These are phyloP conservation scores for Ciborinia camelliae DNA, from an alignment of 2,329 filamentous ascomycete species.

Conservation along the genomic window DNA sequence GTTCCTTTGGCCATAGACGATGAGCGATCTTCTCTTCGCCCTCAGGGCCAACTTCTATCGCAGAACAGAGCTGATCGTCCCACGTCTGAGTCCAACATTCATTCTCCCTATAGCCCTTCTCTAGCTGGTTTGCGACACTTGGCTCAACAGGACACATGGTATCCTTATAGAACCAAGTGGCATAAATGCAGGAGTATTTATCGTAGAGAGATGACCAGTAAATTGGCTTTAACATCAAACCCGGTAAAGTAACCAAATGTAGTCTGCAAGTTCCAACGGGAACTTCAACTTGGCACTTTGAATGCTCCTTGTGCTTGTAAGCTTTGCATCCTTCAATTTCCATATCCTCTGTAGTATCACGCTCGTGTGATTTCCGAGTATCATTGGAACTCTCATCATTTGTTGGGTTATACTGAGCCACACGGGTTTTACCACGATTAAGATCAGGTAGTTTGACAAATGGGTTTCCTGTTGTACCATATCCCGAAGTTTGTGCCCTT, in stretches of 20 bases:
- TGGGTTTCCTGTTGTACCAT: slow-evolving; percentile 47
- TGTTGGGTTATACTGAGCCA: neutral
- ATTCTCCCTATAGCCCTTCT: slow-evolving; percentile 83
- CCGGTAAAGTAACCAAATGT: slow-evolving; percentile 81
- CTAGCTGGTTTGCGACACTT: slow-evolving; percentile 83
- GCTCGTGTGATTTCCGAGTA: slow-evolving; percentile 19
- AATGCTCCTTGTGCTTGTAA: slow-evolving; percentile 30
- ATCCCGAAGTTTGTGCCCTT: slow-evolving; percentile 21
- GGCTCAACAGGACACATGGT: slow-evolving; percentile 89
- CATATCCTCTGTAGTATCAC: slow-evolving; percentile 25
- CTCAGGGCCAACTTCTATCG: slow-evolving; percentile 80
- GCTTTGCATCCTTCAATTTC: slow-evolving; percentile 32
- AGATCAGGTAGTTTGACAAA: slow-evolving; percentile 45
- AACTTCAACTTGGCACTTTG: slow-evolving; percentile 50
- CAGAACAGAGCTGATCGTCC: slow-evolving; percentile 85
- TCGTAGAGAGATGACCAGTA: slow-evolving; percentile 97
- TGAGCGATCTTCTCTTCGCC: slow-evolving; percentile 91
- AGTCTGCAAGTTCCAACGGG: slow-evolving; percentile 87
- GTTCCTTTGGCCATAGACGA: slow-evolving; percentile 66
- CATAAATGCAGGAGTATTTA: slow-evolving; percentile 74
- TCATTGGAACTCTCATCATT: neutral
- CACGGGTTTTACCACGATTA: slow-evolving; percentile 22
- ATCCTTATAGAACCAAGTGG: slow-evolving; percentile 97
- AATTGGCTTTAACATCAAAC: slow-evolving; percentile 87
- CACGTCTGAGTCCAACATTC: slow-evolving; percentile 89